These are phyloP conservation scores for Hypericum androsaemum DNA, from an alignment of 345 rosid genomes.

Conservation along the genomic window DNA sequence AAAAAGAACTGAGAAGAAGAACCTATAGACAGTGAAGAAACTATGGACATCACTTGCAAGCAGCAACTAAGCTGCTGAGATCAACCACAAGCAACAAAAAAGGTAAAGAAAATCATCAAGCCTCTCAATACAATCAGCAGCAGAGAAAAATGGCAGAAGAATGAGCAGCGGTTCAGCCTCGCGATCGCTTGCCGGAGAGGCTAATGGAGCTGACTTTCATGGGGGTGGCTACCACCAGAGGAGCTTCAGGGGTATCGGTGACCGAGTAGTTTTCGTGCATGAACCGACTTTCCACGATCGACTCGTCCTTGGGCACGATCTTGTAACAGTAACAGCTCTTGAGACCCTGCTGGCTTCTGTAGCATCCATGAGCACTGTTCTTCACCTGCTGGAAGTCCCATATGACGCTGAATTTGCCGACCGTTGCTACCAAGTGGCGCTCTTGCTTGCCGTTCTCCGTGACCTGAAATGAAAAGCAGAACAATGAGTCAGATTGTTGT, in stretches of 20 bases:
- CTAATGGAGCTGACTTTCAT: constrained; percentile 92
- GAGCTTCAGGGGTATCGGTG: constrained; percentile 80
- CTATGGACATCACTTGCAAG: neutral
- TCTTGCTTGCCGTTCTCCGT: constrained; percentile 89
- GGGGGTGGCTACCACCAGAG: constrained; percentile 90
- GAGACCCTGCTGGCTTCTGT: constrained; percentile 77
- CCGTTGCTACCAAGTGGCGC: constrained; percentile 82
- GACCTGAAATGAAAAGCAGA: constrained; percentile 35
- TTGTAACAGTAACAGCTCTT: constrained; percentile 96
- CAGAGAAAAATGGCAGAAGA: constrained; percentile 6
- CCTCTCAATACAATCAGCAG: neutral
- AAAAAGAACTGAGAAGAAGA: neutral
- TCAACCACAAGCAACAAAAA: neutral
- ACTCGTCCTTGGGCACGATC: constrained; percentile 83
- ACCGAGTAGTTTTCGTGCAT: constrained; percentile 81
- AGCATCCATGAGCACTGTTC: constrained; percentile 79
- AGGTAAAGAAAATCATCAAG: too few relatives aligned
- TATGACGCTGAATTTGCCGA: constrained; percentile 90
- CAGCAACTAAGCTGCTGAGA: neutral
- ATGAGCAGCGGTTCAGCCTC: constrained; percentile 4
- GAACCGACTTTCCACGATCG: constrained; percentile 87
- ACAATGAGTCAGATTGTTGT: neutral
- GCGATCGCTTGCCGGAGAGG: constrained; percentile 56
- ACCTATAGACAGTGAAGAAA: neutral
- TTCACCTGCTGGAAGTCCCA: constrained; percentile 97